These are phyloP conservation scores for Aspergillus luchuensis DNA, from an alignment of 2,329 filamentous ascomycete species.

Conservation along the genomic window DNA sequence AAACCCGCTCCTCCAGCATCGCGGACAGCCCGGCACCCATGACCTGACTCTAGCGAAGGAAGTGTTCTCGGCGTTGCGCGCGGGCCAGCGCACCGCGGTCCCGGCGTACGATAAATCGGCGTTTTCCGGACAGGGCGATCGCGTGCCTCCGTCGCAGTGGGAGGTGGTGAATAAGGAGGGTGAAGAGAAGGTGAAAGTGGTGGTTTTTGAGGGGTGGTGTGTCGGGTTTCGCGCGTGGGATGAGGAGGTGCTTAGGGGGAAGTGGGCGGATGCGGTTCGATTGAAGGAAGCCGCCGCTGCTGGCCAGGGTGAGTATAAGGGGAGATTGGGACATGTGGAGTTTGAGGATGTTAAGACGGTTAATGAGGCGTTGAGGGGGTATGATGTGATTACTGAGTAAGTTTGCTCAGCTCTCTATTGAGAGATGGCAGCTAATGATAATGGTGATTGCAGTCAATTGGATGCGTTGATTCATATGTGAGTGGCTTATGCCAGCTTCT, in stretches of 20 bases:
- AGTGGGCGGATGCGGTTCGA: slow-evolving; percentile 52
- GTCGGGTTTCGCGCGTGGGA: slow-evolving; percentile 74
- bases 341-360: slow-evolving; percentile 60
- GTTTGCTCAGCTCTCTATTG: slow-evolving; percentile 9
- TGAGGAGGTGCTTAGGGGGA: slow-evolving; percentile 57
- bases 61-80: slow-evolving; percentile 64
- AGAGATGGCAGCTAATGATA: slow-evolving; percentile 15
- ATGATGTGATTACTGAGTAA: slow-evolving; percentile 61
- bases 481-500: slow-evolving; percentile 21
- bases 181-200: slow-evolving; percentile 54
- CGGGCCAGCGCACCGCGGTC: slow-evolving; percentile 58
- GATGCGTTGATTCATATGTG: slow-evolving; percentile 67
- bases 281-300: slow-evolving; percentile 49
- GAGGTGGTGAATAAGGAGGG: slow-evolving; percentile 48
- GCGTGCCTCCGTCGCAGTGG: slow-evolving; percentile 66
- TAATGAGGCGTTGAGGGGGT: slow-evolving; percentile 60
- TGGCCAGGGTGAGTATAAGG: slow-evolving; percentile 40
- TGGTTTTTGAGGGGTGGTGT: slow-evolving; percentile 90
- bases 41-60: slow-evolving; percentile 66
- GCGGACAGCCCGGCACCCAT: slow-evolving; percentile 83
- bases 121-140: slow-evolving; percentile 74
- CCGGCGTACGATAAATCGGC: slow-evolving; percentile 84
- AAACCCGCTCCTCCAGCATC: slow-evolving; percentile 76
- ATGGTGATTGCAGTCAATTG: slow-evolving; percentile 46
- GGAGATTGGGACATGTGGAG: slow-evolving; percentile 57